Conservation (phyloP, 2,329 filamentous ascomycete genomes). For the Aspergillus piperis region DNA sequence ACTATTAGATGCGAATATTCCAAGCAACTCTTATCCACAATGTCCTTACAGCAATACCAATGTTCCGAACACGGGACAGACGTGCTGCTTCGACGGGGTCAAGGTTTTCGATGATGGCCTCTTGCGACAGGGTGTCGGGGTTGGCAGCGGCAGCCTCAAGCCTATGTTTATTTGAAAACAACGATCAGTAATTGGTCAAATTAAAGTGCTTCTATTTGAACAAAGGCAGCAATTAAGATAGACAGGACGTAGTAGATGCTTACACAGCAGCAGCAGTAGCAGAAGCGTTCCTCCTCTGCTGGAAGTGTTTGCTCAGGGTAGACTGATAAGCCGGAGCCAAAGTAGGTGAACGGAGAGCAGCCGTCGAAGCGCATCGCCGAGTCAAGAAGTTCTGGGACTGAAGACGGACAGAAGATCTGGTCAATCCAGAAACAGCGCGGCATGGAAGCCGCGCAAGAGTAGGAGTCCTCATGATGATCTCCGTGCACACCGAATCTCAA, state of each 20-base stretch:
- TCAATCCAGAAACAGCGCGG: constrained; percentile 41
- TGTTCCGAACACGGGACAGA: constrained; percentile 83
- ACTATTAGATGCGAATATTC: neutral
- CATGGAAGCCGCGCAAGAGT: constrained; percentile 43
- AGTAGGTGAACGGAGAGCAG: constrained; percentile 37
- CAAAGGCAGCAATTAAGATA: neutral
- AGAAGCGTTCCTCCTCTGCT: constrained; percentile 47
- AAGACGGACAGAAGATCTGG: constrained; percentile 36
- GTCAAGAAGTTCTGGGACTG: constrained; percentile 39
- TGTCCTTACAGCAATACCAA: constrained; percentile 83
- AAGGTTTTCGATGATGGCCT: constrained; percentile 76
- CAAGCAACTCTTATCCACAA: neutral
- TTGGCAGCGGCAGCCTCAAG: constrained; percentile 60
- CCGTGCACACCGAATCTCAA: constrained; percentile 31
- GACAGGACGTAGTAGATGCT: constrained; percentile 19
- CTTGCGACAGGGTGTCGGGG: constrained; percentile 59
- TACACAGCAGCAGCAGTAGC: constrained; percentile 48
- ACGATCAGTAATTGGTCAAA: constrained; percentile 9
- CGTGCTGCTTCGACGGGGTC: constrained; percentile 75
- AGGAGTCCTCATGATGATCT: constrained; percentile 44
- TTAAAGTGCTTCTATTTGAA: neutral
- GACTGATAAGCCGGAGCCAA: constrained; percentile 38
- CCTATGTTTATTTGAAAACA: constrained; percentile 32
- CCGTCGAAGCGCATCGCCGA: constrained; percentile 43
- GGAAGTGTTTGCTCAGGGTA: constrained; percentile 42